Percentiles rank a stretch among this genome's conserved stretches.
phyloP scores from a whole-genome alignment of 805 yeast genomes.

The Jamesozyma piceae region DNA sequence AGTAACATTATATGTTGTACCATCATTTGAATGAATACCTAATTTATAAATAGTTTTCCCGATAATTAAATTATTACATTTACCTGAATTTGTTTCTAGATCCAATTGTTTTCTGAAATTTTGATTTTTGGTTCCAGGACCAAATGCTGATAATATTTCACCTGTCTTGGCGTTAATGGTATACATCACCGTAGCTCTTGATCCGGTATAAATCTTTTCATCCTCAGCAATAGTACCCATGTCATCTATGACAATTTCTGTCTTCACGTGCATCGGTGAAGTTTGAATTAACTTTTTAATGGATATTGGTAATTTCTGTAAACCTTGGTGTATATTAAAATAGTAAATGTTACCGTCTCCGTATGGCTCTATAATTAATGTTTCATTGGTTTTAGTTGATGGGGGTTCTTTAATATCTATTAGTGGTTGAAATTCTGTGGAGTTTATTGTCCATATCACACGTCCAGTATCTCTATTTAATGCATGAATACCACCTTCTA shows the following conservation, averaged over 20 bases:
- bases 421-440: conserved; percentile 30
- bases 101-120: conserved; percentile 7
- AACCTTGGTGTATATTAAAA: conserved; percentile 63
- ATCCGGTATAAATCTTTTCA: conserved; percentile 83
- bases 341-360: conserved; percentile 77
- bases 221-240: conserved; percentile 33
- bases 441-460: conserved; percentile 64
- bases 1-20: conserved; percentile 74
- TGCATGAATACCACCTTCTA: conserved; percentile 84
- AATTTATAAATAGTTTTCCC: conserved; percentile 69
- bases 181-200: conserved; percentile 64
- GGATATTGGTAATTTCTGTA: conserved; percentile 73
- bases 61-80: conserved; percentile 39
- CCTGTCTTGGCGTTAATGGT: conserved; percentile 70
- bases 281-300: conserved; percentile 68
- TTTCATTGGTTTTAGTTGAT: conserved; percentile 21
- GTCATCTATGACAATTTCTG: conserved; percentile 37
- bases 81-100: conserved; percentile 5
- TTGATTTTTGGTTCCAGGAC: conserved; percentile 36
- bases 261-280: conserved; percentile 70
- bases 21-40: conserved; percentile 64
- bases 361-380: conserved; percentile 88
- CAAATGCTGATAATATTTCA: conserved; percentile 59
- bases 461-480: conserved; percentile 67
- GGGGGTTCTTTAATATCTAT: conserved; percentile 17